phyloP scores from a whole-genome alignment of 306 rosid genomes.

The Parietaria judaica region DNA sequence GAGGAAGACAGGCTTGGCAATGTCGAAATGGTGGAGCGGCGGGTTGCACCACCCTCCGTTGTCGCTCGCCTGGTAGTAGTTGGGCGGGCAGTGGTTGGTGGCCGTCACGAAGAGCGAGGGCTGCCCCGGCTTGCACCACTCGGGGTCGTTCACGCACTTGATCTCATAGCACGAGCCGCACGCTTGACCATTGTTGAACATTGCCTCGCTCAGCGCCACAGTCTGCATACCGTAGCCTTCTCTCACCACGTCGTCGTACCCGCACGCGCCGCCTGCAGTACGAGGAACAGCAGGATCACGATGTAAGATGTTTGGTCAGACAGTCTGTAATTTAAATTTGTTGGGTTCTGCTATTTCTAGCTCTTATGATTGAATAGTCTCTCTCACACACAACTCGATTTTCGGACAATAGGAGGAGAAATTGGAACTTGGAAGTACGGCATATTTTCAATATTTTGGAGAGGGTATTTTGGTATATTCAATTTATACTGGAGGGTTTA shows the following conservation, averaged over 20 bases:
- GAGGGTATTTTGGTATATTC: no score
- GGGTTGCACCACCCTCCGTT: constrained; percentile 95
- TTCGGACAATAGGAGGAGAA: no score
- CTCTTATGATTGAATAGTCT: no score
- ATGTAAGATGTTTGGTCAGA: no score
- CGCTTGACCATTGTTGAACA: constrained; percentile 48
- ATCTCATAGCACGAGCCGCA: constrained; percentile 80
- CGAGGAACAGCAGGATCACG: neutral
- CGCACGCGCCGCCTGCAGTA: constrained; percentile 72
- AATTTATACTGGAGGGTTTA: no score
- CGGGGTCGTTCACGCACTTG: constrained; percentile 33
- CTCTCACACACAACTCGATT: no score
- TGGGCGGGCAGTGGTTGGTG: constrained; percentile 65
- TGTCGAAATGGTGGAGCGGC: constrained; percentile 63
- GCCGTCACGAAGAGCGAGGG: constrained; percentile 48
- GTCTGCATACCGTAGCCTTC: constrained; percentile 68
- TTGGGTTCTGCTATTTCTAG: no score
- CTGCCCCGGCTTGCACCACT: constrained; percentile 48
- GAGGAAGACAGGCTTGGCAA: constrained; percentile 56
- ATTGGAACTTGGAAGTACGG: no score
- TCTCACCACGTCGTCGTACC: constrained; percentile 57
- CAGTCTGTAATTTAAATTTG: no score
- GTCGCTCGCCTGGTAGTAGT: constrained; percentile 21
- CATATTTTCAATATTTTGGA: no score
- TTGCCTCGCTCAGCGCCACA: constrained; percentile 48